Conservation (phyloP, 176 grass and related monocot species). For the Musa itinerans region DNA sequence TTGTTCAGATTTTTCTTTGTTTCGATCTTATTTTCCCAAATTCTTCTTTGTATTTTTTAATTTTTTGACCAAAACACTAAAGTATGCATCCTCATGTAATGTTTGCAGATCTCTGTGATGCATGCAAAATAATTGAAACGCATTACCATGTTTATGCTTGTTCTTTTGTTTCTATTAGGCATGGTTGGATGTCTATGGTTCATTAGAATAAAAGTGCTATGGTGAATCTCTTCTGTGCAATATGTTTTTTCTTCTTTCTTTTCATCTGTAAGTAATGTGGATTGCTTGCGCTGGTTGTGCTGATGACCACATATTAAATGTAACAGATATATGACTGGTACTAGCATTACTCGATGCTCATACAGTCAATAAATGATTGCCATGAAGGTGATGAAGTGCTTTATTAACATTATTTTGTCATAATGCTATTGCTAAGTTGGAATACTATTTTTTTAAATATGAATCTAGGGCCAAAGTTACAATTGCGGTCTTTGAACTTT, state of each 20-base stretch:
- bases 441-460: not conserved
- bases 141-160: not conserved
- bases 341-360: no score
- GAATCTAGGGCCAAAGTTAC: not conserved
- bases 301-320: no score
- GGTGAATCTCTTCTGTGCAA: no score
- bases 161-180: not conserved
- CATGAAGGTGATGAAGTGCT: not conserved
- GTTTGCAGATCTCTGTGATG: no score
- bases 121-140: no score
- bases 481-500: not conserved
- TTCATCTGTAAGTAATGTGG: no score
- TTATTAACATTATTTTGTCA: not conserved
- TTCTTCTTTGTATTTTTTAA: not conserved
- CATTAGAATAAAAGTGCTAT: no score
- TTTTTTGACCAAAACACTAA: not conserved
- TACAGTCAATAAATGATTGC: no score
- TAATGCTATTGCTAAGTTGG: not conserved
- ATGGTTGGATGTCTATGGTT: not conserved
- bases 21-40: not conserved
- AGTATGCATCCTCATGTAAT: not conserved
- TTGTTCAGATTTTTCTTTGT: not conserved
- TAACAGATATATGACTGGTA: no score
- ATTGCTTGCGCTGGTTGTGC: no score
- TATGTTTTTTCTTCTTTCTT: no score